Evolutionary conservation across 495 filamentous ascomycete species (phyloP), one percentile per base, ranked within the genome.

Genomic region (Tuber melanosporum): DNA sequence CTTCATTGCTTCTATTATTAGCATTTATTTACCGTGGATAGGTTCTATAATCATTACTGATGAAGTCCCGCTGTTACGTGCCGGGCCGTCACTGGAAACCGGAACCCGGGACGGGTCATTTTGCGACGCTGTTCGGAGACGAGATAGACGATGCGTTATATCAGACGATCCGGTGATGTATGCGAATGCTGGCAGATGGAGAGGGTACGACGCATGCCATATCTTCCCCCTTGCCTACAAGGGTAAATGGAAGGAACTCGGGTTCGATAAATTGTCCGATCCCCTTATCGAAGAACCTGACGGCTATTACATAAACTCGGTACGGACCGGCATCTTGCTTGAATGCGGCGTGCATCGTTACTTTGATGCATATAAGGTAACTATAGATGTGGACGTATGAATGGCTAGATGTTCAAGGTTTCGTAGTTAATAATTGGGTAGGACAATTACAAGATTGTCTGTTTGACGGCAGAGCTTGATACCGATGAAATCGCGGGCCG

Each of bases 191-290:
- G 46, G 46, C 46, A 47, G 69, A 2, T 84, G 80, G 77, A 49
- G 14, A 15, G 80, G 79, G 26, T 86, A 84, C 62, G 77, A 86
- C 26, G 82, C 82, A 70, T 82, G 80, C 32, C 82, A 85, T 75
- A 82, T 86, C 26, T 85, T 86, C 75, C 85, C 84, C 44, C 78
- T 86, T 42, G 84, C 82, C 19, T 80, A 83, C 73, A 80, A 85
- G 75, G 71, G 69, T 3, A 74, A 82, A 52, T 86, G 84, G 84
- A 79, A 52, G 47, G 15, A 79, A 46, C 15, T 80, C 45, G 75
- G 78, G 79, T 85, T 77, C 76, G 49, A 73, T 70, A 73, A 79
- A 70, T 85, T 79, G 85, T 84, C 86, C 66, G 83, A 82, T 82
- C 82, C 45, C 72, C 32, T 74, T 75, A 46, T 44, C 72, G 72